Conservation (phyloP, 192 early-diverging fungal genomes). For the Backusella circina region DNA sequence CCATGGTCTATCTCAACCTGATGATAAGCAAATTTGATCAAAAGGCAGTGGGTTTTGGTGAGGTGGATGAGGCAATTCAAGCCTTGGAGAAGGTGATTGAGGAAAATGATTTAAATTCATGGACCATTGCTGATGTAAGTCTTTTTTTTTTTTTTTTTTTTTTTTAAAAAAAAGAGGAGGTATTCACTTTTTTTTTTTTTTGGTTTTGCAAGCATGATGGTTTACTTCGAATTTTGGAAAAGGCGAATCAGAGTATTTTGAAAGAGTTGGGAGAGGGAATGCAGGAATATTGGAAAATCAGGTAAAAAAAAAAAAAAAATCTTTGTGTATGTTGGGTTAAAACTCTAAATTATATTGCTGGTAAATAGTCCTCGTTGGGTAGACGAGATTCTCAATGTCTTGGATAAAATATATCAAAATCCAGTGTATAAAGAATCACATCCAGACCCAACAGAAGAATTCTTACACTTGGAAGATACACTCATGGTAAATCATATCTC, state of each 20-base stretch:
- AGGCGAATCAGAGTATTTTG: constrained; percentile 41
- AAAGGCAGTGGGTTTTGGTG: constrained; percentile 32
- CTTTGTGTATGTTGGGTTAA: too few relatives aligned
- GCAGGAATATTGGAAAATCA: constrained; percentile 31
- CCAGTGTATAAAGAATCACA: constrained; percentile 22
- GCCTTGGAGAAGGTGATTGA: constrained; percentile 42
- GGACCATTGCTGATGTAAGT: constrained; percentile 55
- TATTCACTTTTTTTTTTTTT: background rate
- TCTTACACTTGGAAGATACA: constrained; percentile 18
- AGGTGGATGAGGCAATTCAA: constrained; percentile 37
- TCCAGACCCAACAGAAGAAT: constrained; percentile 9
- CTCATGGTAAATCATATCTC: constrained; percentile 17
- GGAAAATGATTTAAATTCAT: constrained; percentile 41
- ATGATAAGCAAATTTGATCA: constrained; percentile 43
- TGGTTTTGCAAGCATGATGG: constrained; percentile 44
- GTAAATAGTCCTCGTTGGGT: constrained; percentile 31
- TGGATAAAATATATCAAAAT: constrained; percentile 33
- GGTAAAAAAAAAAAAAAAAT: too few relatives aligned
- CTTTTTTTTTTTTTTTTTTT: background rate
- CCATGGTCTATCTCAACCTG: constrained; percentile 46
- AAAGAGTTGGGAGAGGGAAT: constrained; percentile 25
- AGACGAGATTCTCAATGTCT: constrained; percentile 10
- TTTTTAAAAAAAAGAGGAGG: background rate
- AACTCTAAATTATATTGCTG: too few relatives aligned
- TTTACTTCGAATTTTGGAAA: constrained; percentile 45